Evolutionary conservation across 148 eudicot genomes (phyloP), one percentile per base, ranked within the genome.

Genomic region (Euryodendron excelsum): DNA sequence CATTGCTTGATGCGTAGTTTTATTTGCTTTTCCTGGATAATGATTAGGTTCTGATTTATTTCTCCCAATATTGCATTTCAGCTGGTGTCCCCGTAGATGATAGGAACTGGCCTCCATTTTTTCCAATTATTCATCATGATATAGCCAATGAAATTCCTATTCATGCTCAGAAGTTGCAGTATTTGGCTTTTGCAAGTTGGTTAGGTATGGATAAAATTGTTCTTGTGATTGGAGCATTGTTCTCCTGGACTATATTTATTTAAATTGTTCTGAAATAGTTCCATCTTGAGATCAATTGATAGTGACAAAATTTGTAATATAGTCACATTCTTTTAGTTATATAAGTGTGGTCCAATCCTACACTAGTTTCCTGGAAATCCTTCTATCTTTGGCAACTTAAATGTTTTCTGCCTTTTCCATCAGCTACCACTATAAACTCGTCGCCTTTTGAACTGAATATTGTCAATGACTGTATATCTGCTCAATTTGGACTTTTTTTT

Each of bases 161-260:
- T 69, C 85, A 88, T 84, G 89, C 88, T 83, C 91, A 88, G 82
- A 86, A 64, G 86, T 73, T 88, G 86, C 91, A 88, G 84, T 88
- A 88, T 75, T 80, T 86, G 80, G 91, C 91, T 69, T 88, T 88
- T 86, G 89, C 91, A 3, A 88, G 91, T 81, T 88, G 91, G 91
- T 86, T 88, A 86, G 91, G 91, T 88, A 81, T 47, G 79, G 69
- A 14, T 39, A 41, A 33, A 30, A 78, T 20, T n/a, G 2, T 56
- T 15, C 8, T 56, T 39, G 33, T 34, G 25, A 1, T 41, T 37
- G 27, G 12, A 36, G 44, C 60, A 36, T 37, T 77, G 7, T 50
- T 25, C 27, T 59, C 45, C 12, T 69, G 67, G 56, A 55, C 36
- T 23, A 47, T 3, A 10, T 34, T 74, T 50, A 0, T 9, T 18